phyloP scores from a whole-genome alignment of 352 stramenopile species.

The Vaucheria bursata region DNA sequence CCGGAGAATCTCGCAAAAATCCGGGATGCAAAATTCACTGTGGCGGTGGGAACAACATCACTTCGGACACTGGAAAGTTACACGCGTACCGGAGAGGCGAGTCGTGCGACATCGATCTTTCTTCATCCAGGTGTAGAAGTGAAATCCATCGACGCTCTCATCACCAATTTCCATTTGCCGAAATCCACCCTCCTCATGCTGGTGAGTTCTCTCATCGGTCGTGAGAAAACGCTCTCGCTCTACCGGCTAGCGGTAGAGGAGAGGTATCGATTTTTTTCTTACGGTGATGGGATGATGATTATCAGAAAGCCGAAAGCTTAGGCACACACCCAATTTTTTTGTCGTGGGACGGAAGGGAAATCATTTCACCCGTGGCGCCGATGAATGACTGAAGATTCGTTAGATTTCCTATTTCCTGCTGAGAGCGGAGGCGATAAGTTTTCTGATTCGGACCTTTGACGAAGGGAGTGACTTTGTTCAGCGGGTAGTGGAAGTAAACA shows the following conservation, averaged over 20 bases:
- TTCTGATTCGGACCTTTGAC: too few relatives aligned
- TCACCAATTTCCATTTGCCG: conserved; percentile 55
- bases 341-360: too few relatives aligned
- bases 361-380: too few relatives aligned
- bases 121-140: conserved; percentile 51
- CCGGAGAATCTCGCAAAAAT: conserved; percentile 37
- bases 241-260: conserved; percentile 5
- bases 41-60: conserved; percentile 51
- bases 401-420: too few relatives aligned
- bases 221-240: neutral
- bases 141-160: conserved; percentile 47
- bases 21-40: conserved; percentile 26
- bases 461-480: too few relatives aligned
- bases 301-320: neutral
- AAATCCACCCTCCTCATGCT: conserved; percentile 53
- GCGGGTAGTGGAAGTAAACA: too few relatives aligned
- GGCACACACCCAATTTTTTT: too few relatives aligned
- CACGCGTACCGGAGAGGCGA: conserved; percentile 11
- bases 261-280: conserved; percentile 21
- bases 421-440: too few relatives aligned
- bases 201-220: conserved; percentile 22
- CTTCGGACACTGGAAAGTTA: conserved; percentile 48
- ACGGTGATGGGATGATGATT: conserved; percentile 11
- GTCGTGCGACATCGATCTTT: conserved; percentile 42
- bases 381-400: too few relatives aligned